Evolutionary conservation across 2,329 filamentous ascomycete genomes (phyloP).

Genomic region (Rhynchosporium agropyri): DNA sequence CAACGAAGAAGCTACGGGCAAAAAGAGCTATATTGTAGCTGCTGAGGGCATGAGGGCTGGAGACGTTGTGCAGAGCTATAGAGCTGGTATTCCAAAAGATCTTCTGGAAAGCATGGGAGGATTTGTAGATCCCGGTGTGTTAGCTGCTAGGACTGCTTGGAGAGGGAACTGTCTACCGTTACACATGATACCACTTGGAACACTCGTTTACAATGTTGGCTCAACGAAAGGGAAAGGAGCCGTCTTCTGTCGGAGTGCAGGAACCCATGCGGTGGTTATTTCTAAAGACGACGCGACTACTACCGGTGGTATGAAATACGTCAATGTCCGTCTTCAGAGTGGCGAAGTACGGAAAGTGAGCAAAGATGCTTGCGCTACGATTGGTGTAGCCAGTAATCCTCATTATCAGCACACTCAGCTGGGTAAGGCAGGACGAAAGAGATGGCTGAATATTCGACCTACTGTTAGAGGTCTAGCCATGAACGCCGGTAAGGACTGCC

Average conservation of each 20-base stretch:
- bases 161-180: constrained; percentile 93
- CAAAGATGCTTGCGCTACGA: constrained; percentile 90
- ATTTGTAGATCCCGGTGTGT: constrained; percentile 87
- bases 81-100: constrained; percentile 83
- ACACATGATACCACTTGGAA: constrained; percentile 95
- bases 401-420: constrained; percentile 88
- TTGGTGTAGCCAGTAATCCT: constrained; percentile 91
- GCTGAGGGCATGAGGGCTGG: constrained; percentile 91
- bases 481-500: constrained; percentile 75
- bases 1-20: constrained; percentile 71
- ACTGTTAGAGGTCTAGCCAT: constrained; percentile 97
- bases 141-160: constrained; percentile 92
- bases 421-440: constrained; percentile 90
- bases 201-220: constrained; percentile 87
- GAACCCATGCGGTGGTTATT: constrained; percentile 86
- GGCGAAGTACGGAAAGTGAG: constrained; percentile 89
- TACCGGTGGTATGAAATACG: constrained; percentile 70
- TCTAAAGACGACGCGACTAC: constrained; percentile 80
- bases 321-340: constrained; percentile 85
- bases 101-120: constrained; percentile 92
- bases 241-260: constrained; percentile 92
- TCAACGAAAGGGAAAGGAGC: constrained; percentile 72
- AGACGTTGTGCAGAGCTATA: constrained; percentile 90
- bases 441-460: constrained; percentile 92
- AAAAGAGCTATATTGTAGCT: constrained; percentile 91